Conservation (phyloP, 2,329 filamentous ascomycete species). For the Coniochaeta sp. region DNA sequence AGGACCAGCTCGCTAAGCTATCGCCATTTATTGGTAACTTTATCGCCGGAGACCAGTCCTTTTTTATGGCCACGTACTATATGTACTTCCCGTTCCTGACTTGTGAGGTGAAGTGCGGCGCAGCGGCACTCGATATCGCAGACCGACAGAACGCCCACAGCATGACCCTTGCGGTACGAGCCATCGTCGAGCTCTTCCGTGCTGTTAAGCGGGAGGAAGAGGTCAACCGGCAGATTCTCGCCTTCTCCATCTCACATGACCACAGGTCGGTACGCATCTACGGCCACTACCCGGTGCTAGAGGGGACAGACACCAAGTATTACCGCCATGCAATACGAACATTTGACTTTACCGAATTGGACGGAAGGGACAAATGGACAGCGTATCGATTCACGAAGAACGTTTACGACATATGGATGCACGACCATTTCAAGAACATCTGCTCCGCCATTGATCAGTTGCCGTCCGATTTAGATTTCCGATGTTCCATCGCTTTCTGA, state of each 20-base stretch:
- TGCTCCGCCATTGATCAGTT: slow-evolving; percentile 7
- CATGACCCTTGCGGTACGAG: slow-evolving; percentile 31
- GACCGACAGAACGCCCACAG: slow-evolving; percentile 32
- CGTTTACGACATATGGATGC: slow-evolving; percentile 7
- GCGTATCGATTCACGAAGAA: slow-evolving; percentile 6
- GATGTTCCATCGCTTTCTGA: neutral
- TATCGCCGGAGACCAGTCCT: slow-evolving; percentile 24
- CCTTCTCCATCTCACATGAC: slow-evolving; percentile 33
- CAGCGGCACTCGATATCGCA: slow-evolving; percentile 25
- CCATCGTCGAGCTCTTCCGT: slow-evolving; percentile 30
- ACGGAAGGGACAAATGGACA: slow-evolving; percentile 2
- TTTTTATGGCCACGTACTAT: slow-evolving; percentile 34
- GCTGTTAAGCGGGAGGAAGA: slow-evolving; percentile 26
- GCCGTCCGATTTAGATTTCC: slow-evolving; percentile 3
- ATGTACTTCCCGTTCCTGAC: slow-evolving; percentile 45
- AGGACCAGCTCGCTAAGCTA: slow-evolving; percentile 32
- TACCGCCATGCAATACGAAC: slow-evolving; percentile 27
- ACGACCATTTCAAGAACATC: slow-evolving; percentile 3
- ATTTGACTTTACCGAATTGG: slow-evolving; percentile 18
- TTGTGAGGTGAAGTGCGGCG: slow-evolving; percentile 38
- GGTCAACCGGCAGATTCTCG: slow-evolving; percentile 31
- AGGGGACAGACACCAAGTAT: slow-evolving; percentile 20
- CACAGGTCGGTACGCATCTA: slow-evolving; percentile 26
- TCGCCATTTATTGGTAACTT: slow-evolving; percentile 27
- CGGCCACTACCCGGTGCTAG: slow-evolving; percentile 30